phyloP scores from a whole-genome alignment of 2,329 filamentous ascomycete species.

The Akanthomyces lecanii region DNA sequence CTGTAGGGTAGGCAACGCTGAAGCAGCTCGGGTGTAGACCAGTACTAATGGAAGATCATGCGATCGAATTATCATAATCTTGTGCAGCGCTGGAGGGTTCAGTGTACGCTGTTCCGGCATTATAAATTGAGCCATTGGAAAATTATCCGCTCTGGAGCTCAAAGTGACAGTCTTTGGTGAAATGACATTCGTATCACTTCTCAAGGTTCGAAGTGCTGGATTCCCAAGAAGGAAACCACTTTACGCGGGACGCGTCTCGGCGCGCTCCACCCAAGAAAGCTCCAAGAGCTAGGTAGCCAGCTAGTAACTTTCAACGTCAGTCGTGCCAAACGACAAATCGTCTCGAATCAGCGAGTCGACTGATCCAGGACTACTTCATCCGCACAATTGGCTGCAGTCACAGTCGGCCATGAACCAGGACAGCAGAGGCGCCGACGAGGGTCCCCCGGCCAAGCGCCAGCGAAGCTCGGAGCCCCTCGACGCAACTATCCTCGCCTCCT shows the following conservation, averaged over 20 bases:
- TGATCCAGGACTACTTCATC: not conserved
- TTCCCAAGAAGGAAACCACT: conserved; percentile 2
- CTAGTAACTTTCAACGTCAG: not conserved
- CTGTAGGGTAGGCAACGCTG: too few relatives aligned
- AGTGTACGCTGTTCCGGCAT: too few relatives aligned
- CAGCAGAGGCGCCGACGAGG: conserved; percentile 13
- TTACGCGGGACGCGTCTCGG: conserved; percentile 5
- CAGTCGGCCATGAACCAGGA: not conserved
- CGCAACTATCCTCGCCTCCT: not conserved
- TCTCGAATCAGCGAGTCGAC: not conserved
- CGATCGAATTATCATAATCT: too few relatives aligned
- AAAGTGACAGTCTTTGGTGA: too few relatives aligned
- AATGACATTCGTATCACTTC: too few relatives aligned
- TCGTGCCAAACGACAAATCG: not conserved
- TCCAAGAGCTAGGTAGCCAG: not conserved
- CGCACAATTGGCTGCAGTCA: not conserved
- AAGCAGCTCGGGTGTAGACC: too few relatives aligned
- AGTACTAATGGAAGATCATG: too few relatives aligned
- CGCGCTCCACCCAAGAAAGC: conserved; percentile 9
- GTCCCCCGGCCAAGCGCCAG: conserved; percentile 14
- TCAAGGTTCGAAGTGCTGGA: too few relatives aligned
- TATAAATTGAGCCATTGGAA: too few relatives aligned
- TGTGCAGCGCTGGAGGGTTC: too few relatives aligned
- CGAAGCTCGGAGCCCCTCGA: conserved; percentile 9
- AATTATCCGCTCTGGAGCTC: too few relatives aligned